Evolutionary conservation across 371 early-diverging fungal species (phyloP), one percentile per base, ranked within the genome.

Genomic region (Amoeboaphelidium protococcarum): DNA sequence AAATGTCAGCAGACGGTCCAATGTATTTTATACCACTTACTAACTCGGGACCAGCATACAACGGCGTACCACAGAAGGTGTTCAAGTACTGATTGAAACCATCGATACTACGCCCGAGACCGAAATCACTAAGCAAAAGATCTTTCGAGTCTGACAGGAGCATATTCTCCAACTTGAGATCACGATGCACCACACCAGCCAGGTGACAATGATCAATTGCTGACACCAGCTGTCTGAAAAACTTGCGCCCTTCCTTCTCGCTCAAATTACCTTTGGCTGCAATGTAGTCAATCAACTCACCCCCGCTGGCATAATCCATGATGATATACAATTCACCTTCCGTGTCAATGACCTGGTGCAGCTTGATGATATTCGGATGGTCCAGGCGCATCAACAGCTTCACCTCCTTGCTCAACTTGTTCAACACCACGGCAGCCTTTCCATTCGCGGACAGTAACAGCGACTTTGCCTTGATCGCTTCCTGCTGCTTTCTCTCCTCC

Each of bases 201-300:
- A 65, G 49, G 51, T 78, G 79, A 53, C 72, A 72, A 53, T 73
- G 73, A 46, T 70, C 65, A 52, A 77, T 58, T 12, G 72, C 77
- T 10, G 71, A 68, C 1, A 72, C 53, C 12, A 77, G 56, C 52
- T 78, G 79, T n/a, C 68, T 53, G 46, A 69, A 69, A 44, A 59
- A 63, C 23, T 52, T 50, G 3, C 69, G 51, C 1, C 68, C 68
- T 48, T 71, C 69, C 21, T 54, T 58, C 50, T 71, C 69, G 6
- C 48, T 40, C 19, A 69, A 47, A 42, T 64, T 48, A 20, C 53
- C 57, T 21, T 60, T 51, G 1, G 66, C 52, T 2, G 65, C 60
- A 47, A 71, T 65, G 52, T 63, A 62, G 44, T 69, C 69, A 21
- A 69, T 60, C 21, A 71, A 53, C 47, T 69, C 69, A 22, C 71